Evolutionary conservation across 257 asterid species (phyloP).

Genomic region (Ilex aquifolium): DNA sequence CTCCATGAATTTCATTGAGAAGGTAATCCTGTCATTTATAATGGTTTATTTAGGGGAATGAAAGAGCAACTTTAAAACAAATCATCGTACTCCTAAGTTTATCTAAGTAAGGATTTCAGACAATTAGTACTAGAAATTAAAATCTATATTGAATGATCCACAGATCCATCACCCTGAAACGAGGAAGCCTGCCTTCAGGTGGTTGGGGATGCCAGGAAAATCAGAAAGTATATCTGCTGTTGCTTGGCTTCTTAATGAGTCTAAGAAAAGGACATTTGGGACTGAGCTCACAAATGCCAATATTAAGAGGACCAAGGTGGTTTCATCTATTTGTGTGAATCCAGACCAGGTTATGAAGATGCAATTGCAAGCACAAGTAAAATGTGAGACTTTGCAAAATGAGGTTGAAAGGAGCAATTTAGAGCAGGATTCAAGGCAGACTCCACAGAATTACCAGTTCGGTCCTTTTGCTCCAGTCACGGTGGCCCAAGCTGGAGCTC

Average conservation of each 20-base stretch:
- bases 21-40: too few relatives aligned
- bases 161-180: conserved; percentile 45
- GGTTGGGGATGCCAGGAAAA: conserved; percentile 65
- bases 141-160: too few relatives aligned
- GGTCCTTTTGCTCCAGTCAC: conserved; percentile 96
- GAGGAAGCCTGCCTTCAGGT: conserved; percentile 91
- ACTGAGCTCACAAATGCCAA: conserved; percentile 65
- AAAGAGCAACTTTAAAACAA: too few relatives aligned
- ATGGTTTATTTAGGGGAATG: too few relatives aligned
- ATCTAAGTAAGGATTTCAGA: too few relatives aligned
- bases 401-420: conserved; percentile 23
- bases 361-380: conserved; percentile 33
- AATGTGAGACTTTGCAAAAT: conserved; percentile 44
- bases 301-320: conserved; percentile 50
- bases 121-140: too few relatives aligned
- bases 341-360: conserved; percentile 23
- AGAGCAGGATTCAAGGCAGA: conserved; percentile 19
- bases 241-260: conserved; percentile 25
- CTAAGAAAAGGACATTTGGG: conserved; percentile 83
- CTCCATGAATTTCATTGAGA: too few relatives aligned
- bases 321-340: conserved; percentile 16
- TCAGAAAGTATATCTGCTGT: conserved; percentile 27
- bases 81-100: too few relatives aligned
- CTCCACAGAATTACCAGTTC: conserved; percentile 50
- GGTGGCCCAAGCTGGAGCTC: conserved; percentile 38